These are phyloP conservation scores for Suhomyces faveliae DNA, from an alignment of 805 yeast genomes.

Conservation along the genomic window DNA sequence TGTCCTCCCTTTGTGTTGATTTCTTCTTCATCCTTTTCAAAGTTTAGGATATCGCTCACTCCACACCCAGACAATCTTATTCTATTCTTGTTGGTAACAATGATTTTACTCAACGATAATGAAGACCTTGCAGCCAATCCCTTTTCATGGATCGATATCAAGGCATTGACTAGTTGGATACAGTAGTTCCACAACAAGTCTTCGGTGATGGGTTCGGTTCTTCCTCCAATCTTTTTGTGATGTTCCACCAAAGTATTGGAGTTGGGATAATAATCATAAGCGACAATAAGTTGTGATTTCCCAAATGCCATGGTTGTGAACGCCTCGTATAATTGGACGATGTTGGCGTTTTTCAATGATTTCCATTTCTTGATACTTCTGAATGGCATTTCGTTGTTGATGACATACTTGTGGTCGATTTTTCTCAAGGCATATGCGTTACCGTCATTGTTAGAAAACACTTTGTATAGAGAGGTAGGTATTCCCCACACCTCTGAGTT, in stretches of 20 bases:
- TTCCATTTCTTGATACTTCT: conserved; percentile 67
- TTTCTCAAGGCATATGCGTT: conserved; percentile 72
- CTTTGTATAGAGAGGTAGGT: conserved; percentile 70
- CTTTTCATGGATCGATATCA: conserved; percentile 62
- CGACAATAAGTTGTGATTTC: conserved; percentile 59
- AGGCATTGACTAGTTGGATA: conserved; percentile 70
- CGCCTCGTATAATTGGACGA: conserved; percentile 72
- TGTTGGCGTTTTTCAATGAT: conserved; percentile 45
- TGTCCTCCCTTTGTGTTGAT: conserved; percentile 11
- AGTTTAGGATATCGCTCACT: conserved; percentile 61
- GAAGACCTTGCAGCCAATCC: conserved; percentile 61
- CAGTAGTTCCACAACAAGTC: conserved; percentile 72
- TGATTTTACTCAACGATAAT: conserved; percentile 63
- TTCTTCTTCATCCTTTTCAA: conserved; percentile 29
- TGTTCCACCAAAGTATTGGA: conserved; percentile 68
- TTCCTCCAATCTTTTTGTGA: conserved; percentile 47
- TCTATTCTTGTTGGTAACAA: conserved; percentile 70
- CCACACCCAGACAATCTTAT: conserved; percentile 73
- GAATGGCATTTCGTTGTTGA: conserved; percentile 55
- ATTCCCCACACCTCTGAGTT: conserved; percentile 47
- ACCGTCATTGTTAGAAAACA: conserved; percentile 76
- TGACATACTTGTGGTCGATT: conserved; percentile 48
- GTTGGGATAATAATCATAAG: conserved; percentile 83
- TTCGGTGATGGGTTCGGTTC: conserved; percentile 57
- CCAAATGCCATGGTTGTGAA: conserved; percentile 87